Evolutionary conservation across 2,329 filamentous ascomycete species (phyloP), one percentile per base, ranked within the genome.

Genomic region (Aspergillus neoniger): DNA sequence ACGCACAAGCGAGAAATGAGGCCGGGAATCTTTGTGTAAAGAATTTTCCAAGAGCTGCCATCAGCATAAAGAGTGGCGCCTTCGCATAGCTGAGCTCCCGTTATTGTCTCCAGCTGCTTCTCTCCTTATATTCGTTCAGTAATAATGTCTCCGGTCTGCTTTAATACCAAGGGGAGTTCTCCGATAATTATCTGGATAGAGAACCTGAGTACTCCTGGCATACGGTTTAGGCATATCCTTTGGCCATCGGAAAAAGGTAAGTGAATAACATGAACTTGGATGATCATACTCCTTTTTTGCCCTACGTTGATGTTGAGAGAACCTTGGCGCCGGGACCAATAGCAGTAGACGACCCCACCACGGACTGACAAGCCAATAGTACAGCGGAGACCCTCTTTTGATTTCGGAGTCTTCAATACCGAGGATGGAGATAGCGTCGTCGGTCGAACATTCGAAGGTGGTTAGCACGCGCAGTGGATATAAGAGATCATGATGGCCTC

Each of bases 291-390:
- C 21, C 17, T 51, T 6, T 17, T 21, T 30, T 43, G 36, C 51
- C 21, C 51, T 54, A 54, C 21, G 12, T 54, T 23, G 51, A 43
- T 41, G 51, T 54, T 28, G 23, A 32, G 9, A 50, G 47, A 50
- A 12, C 7, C 47, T 50, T 50, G 47, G 47, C 47, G 47, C 15
- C 23, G 47, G 30, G 47, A 30, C 47, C 47, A 50, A 50, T 10
- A 8, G 15, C n/a, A 44, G 41, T 30, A 50, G 47, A 17, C n/a
- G 47, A 50, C 47, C 25, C 47, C 47, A 50, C 47, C 47, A 17
- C 10, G 15, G 17, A 17, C 47, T 19, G 47, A n/a, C 47, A 50
- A 30, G 25, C 47, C 47, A 50, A 50, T 50, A n/a, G 17, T 28
- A 32, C 8, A 6, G n/a, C 25, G 12, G 41, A 44, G 41, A 30